phyloP scores from a whole-genome alignment of 2,329 filamentous ascomycete species.

The Arthrobotrys sphaeroides region DNA sequence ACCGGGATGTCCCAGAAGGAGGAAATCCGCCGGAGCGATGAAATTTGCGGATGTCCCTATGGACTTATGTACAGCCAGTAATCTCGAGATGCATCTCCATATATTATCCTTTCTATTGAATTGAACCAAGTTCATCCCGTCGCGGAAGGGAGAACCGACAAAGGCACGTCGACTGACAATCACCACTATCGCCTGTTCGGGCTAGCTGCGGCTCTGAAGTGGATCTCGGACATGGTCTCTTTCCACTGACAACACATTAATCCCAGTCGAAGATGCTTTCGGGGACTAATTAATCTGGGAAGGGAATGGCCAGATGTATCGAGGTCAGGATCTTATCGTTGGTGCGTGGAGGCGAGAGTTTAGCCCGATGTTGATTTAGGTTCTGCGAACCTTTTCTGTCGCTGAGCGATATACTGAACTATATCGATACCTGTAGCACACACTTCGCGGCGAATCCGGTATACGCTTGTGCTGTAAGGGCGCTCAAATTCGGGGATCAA shows the following conservation, averaged over 20 bases:
- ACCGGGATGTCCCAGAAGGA: slow-evolving; percentile 30
- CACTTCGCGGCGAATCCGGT: no score
- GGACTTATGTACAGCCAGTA: not conserved
- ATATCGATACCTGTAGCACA: no score
- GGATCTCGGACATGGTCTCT: slow-evolving; percentile 11
- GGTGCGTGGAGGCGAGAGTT: not conserved
- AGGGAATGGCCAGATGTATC: slow-evolving; percentile 4
- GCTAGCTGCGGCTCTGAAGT: slow-evolving; percentile 25
- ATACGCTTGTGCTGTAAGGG: not conserved
- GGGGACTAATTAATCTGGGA: slow-evolving; percentile 4
- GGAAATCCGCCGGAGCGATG: slow-evolving; percentile 23
- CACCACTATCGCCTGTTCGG: slow-evolving; percentile 11
- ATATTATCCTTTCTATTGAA: slow-evolving; percentile 1
- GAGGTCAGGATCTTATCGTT: slow-evolving; percentile 9
- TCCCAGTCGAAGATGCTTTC: slow-evolving; percentile 2
- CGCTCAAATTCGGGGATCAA: not conserved
- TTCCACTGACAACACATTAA: slow-evolving; percentile 10
- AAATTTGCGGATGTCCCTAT: no score
- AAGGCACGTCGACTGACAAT: slow-evolving; percentile 23
- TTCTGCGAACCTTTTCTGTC: no score
- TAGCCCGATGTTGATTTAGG: no score
- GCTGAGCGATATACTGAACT: no score
- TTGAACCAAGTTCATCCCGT: not conserved
- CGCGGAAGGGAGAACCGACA: slow-evolving; percentile 16
- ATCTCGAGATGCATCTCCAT: not conserved